Conservation (phyloP, 2,329 filamentous ascomycete species). For the Calonectria pseudoturangicola region DNA sequence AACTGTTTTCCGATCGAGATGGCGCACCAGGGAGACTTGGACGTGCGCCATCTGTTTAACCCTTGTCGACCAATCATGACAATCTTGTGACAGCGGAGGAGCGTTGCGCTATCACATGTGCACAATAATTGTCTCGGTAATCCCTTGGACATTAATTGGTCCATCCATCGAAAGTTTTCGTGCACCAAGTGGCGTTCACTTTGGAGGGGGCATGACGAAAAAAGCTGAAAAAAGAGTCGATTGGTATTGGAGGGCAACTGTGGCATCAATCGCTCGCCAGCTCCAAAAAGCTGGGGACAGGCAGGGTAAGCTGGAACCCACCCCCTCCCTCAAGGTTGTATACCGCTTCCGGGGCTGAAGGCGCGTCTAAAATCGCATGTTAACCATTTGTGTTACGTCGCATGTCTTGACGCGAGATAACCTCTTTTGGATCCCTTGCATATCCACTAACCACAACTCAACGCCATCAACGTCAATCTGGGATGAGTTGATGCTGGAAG, state of each 20-base stretch:
- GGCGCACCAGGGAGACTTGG: conserved; percentile 6
- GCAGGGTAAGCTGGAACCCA: conserved; percentile 27
- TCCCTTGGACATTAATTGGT: background rate
- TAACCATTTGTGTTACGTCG: conserved; percentile 38
- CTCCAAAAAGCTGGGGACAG: conserved; percentile 25
- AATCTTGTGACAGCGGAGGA: background rate
- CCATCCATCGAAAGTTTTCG: background rate
- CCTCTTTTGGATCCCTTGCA: conserved; percentile 33
- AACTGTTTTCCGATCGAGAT: conserved; percentile 14
- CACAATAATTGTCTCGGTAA: conserved; percentile 11
- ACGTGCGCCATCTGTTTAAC: conserved; percentile 6
- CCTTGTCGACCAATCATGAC: conserved; percentile 12
- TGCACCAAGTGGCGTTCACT: background rate
- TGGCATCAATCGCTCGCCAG: conserved; percentile 15
- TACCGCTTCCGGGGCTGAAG: conserved; percentile 12
- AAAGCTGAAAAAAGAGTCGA: conserved; percentile 17
- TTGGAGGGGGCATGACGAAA: conserved; percentile 26
- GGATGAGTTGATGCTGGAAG: conserved; percentile 21
- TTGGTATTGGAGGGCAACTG: conserved; percentile 11
- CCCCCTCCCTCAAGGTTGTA: conserved; percentile 10
- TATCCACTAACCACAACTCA: conserved; percentile 28
- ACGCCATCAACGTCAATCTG: conserved; percentile 18
- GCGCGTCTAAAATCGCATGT: conserved; percentile 37
- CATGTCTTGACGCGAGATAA: conserved; percentile 33
- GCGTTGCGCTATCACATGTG: conserved; percentile 14